Base-by-base conservation (phyloP, 2,329 filamentous ascomycete species). In the Bisporella sp. region DNA sequence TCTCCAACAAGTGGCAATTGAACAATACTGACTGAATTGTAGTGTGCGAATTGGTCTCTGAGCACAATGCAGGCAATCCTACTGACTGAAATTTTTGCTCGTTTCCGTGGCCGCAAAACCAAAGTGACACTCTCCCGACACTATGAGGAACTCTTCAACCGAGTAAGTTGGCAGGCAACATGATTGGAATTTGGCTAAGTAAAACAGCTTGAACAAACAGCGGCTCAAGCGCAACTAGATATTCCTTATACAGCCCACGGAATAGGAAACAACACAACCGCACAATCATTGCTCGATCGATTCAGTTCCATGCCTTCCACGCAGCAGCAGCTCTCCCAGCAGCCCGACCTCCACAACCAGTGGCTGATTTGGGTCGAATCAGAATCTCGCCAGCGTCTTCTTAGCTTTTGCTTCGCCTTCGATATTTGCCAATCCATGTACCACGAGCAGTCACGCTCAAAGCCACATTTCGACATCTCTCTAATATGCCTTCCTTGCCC, bases 371-470 rank as follows among this genome's bases (percentile, higher is more conserved):
- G 79, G 79, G 62, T 81, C 40, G 65, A 74, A 43, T 63, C 66
- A 46, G 79, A 83, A 64, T 69, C 75, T 6, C 69, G 68, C 49
- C 73, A 76, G 49, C 73, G 79, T 41, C 69, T 82, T 31, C 66
- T 80, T n/a, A 69, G 74, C 33, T 73, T 73, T 11, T 82, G 77
- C 64, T 79, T 81, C 62, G 64, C 79, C 48, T 67, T 79, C 50
- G 79, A 82, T 60, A 69, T 74, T 5, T 78, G 81, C 53, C 72
- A 76, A 59, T 73, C 76, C 54, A 68, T 74, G 54, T 81, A 78
- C 57, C 59, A 62, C 44, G 74, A 82, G 62, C 75, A 77, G 55
- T 69, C 67, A 13, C 58, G 59, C 31, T 54, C 52, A 8, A 53
- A 54, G 37, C 46, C 53, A 6, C 51, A 48, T 37, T 42, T 45